Evolutionary conservation across 2,329 filamentous ascomycete species (phyloP).

Genomic region (Ascomycota sp.): DNA sequence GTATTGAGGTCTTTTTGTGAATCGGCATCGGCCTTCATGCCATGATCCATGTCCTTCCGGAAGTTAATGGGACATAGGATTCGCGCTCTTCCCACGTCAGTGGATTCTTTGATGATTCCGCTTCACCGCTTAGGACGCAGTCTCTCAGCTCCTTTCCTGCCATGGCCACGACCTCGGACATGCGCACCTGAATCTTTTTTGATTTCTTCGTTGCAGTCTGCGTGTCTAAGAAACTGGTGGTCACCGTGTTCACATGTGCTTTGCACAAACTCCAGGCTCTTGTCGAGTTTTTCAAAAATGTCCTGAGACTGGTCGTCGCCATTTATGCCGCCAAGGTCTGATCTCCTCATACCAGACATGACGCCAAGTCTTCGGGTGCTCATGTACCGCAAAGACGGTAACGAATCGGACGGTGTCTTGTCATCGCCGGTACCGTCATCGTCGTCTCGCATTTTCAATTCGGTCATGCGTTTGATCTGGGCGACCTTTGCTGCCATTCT

Average conservation of each 20-base stretch:
- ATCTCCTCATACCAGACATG: slow-evolving; percentile 8
- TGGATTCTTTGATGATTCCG: slow-evolving; percentile 19
- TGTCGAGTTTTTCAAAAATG: slow-evolving; percentile 56
- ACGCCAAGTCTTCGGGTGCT: slow-evolving; percentile 15
- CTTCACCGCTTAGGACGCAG: slow-evolving; percentile 31
- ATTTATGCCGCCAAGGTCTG: slow-evolving; percentile 6
- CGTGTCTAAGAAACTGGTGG: slow-evolving; percentile 74
- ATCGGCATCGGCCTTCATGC: slow-evolving; percentile 9
- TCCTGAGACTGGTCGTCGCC: slow-evolving; percentile 15
- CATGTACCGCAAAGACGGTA: slow-evolving; percentile 20
- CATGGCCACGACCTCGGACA: slow-evolving; percentile 40
- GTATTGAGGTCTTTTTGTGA: slow-evolving; percentile 7
- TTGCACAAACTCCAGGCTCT: slow-evolving; percentile 60
- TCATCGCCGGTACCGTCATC: slow-evolving; percentile 19
- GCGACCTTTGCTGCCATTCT: slow-evolving; percentile 65
- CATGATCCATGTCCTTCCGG: slow-evolving; percentile 21
- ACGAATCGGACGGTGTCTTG: slow-evolving; percentile 8
- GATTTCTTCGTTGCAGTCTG: slow-evolving; percentile 64
- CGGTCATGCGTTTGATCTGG: slow-evolving; percentile 38
- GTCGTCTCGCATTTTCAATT: slow-evolving; percentile 34
- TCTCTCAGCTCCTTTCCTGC: slow-evolving; percentile 40
- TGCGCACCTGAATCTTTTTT: slow-evolving; percentile 43
- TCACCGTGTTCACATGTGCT: slow-evolving; percentile 68
- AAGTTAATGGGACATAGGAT: slow-evolving; percentile 32
- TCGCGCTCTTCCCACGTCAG: slow-evolving; percentile 21